These are phyloP conservation scores for Peribolospora kevripleyi DNA, from an alignment of 768 basidiomycete genomes.

Conservation along the genomic window DNA sequence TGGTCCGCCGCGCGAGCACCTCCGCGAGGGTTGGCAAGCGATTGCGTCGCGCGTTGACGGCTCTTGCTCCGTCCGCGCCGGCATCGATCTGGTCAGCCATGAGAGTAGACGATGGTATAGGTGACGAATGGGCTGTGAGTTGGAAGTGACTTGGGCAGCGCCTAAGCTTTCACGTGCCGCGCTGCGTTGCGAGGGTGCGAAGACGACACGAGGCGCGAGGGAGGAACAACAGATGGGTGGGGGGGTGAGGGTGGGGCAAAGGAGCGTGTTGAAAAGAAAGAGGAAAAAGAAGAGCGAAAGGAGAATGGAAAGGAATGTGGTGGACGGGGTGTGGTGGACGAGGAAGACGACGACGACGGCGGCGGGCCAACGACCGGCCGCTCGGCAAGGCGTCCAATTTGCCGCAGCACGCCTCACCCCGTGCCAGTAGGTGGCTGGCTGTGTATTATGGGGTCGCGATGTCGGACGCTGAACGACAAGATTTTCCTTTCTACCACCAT, in stretches of 20 bases:
- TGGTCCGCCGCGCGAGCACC: constrained; percentile 67
- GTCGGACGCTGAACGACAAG: too few species aligned
- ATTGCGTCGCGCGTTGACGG: not conserved
- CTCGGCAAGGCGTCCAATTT: too few species aligned
- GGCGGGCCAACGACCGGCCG: too few species aligned
- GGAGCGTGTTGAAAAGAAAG: constrained; percentile 26
- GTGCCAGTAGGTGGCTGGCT: too few species aligned
- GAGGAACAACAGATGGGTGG: constrained; percentile 28
- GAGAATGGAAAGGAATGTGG: constrained; percentile 30
- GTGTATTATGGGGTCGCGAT: too few species aligned
- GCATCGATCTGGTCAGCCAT: constrained; percentile 30
- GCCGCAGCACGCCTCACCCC: too few species aligned
- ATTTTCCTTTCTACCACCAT: too few species aligned
- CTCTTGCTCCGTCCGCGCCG: not conserved
- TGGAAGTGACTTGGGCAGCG: not conserved
- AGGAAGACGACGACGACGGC: too few species aligned
- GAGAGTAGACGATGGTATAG: constrained; percentile 2
- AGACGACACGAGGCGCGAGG: constrained; percentile 39
- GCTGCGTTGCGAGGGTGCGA: constrained; percentile 19
- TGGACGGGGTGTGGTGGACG: constrained; percentile 24
- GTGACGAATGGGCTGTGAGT: constrained; percentile 1
- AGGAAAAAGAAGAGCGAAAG: constrained; percentile 24
- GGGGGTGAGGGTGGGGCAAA: not conserved
- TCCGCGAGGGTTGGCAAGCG: constrained; percentile 7
- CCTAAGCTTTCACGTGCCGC: constrained; percentile 18